Base-by-base conservation (phyloP, 1,139 yeast genomes). In the Saccharomyces hybrid region DNA sequence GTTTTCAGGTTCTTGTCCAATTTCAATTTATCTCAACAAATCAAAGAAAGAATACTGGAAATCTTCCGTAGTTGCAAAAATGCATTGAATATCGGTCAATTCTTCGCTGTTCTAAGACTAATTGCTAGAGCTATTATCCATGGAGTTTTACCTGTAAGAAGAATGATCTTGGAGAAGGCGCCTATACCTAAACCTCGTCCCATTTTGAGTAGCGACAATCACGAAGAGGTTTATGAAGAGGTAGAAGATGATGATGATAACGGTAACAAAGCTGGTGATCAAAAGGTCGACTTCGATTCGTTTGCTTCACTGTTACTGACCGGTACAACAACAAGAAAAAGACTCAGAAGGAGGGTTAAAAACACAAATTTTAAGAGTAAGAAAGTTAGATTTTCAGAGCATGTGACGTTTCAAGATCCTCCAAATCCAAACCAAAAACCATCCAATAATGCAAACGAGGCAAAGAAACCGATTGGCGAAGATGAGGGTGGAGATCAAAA, bases 291-390 rank as follows among this genome's bases (percentile, higher is more conserved):
- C 67, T 72, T 86, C 56, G 93, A 86, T 63, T 80, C 87, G 42
- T 86, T 86, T 65, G 84, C 93, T 1, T 85, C 84, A 60, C 82
- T 86, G 64, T 74, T 86, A 66, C 72, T 86, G 55, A 86, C 95
- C 0, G 95, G 95, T 1, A 81, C 84, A 62, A 73, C 75, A 64
- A 49, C 69, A 64, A 59, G 71, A 64, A 64, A 67, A 66, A 62
- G 73, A 66, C 61, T 67, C 44, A 63, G 72, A 60, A 69, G 68
- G 62, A 62, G 56, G 44, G 64, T 68, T 26, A 62, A 60, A 9
- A 68, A 64, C 67, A 71, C 59, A 69, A 74, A 66, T 49, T 67
- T 64, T 57, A 69, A 65, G 62, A 67, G 66, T 47, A 86, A 85
- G 64, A 78, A 81, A 52, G 93, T 86, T 51, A 83, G 85, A 64